A percentile compares a stretch with the other conserved stretches of the same genome.
Conservation (phyloP, 805 yeast species). For the Kodamaea leandrae region DNA sequence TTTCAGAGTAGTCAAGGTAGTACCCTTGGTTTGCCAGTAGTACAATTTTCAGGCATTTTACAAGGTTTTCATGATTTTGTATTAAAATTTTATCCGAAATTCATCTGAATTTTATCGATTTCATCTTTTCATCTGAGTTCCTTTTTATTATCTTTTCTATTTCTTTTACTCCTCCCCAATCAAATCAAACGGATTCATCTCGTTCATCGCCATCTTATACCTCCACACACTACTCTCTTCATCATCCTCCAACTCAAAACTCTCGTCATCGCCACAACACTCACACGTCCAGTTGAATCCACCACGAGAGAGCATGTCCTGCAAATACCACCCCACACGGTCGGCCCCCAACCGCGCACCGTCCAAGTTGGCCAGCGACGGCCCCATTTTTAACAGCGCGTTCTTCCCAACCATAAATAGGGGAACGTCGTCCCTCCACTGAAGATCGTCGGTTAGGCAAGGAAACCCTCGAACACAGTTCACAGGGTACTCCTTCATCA, state of each 20-base stretch:
- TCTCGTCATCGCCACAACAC: constrained; percentile 6
- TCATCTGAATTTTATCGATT: too few relatives aligned
- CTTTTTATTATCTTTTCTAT: not conserved
- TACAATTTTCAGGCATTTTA: too few relatives aligned
- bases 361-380: constrained; percentile 46
- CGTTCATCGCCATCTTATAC: constrained; percentile 25
- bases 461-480: constrained; percentile 37
- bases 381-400: constrained; percentile 42
- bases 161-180: constrained; percentile 10
- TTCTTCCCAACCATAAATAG: constrained; percentile 43
- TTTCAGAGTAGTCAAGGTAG: too few relatives aligned
- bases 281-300: constrained; percentile 13
- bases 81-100: too few relatives aligned
- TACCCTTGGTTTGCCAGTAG: too few relatives aligned
- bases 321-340: constrained; percentile 40
- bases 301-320: constrained; percentile 16
- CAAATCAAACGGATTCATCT: constrained; percentile 28
- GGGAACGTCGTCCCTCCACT: constrained; percentile 39
- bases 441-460: constrained; percentile 43
- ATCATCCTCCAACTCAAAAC: constrained; percentile 1
- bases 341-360: constrained; percentile 48
- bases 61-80: too few relatives aligned
- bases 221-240: constrained; percentile 8
- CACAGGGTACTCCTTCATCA: constrained; percentile 28
- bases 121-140: too few relatives aligned